A percentile compares a stretch with the other conserved stretches of the same genome.
Evolutionary conservation across 2,329 filamentous ascomycete species (phyloP).

Genomic region (Parascedosporium putredinis): DNA sequence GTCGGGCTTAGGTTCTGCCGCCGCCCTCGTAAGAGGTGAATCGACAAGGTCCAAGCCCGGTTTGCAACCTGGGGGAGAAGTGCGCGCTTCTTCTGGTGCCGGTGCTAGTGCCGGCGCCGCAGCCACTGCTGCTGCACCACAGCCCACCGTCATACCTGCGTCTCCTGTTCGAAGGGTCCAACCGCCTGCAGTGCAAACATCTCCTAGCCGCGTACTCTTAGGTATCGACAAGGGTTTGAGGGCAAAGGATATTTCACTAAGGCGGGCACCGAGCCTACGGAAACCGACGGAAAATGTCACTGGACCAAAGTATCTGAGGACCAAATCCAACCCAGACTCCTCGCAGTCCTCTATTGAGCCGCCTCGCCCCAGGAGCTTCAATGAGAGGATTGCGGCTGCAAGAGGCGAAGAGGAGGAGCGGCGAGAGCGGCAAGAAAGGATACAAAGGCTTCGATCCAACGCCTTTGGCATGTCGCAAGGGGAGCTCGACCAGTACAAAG

Average conservation of each 20-base stretch:
- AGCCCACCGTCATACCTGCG: slow-evolving; percentile 46
- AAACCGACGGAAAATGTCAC: slow-evolving; percentile 16
- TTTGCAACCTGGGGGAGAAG: not conserved
- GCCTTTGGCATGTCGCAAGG: slow-evolving; percentile 47
- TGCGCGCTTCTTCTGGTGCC: no score
- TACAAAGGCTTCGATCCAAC: slow-evolving; percentile 41
- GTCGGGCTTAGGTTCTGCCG: not conserved
- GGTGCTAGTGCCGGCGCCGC: no score
- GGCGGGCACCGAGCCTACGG: slow-evolving; percentile 50
- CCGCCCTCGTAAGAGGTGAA: not conserved
- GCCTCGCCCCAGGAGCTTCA: slow-evolving; percentile 54
- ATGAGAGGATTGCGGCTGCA: slow-evolving; percentile 70
- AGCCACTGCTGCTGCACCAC: not conserved
- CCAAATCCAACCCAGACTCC: not conserved
- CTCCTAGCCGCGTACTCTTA: slow-evolving; percentile 67
- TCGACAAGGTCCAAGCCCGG: not conserved
- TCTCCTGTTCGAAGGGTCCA: slow-evolving; percentile 56
- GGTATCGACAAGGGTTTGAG: slow-evolving; percentile 84
- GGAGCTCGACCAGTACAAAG: slow-evolving; percentile 51
- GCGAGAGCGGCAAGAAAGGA: slow-evolving; percentile 39
- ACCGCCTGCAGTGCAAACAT: slow-evolving; percentile 46
- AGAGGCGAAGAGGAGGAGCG: slow-evolving; percentile 43
- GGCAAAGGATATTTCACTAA: slow-evolving; percentile 74
- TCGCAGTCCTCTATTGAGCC: slow-evolving; percentile 16
- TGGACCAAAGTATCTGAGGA: not conserved